phyloP scores from a whole-genome alignment of 192 early-diverging fungal genomes.

The Kickxella alabastrina region DNA sequence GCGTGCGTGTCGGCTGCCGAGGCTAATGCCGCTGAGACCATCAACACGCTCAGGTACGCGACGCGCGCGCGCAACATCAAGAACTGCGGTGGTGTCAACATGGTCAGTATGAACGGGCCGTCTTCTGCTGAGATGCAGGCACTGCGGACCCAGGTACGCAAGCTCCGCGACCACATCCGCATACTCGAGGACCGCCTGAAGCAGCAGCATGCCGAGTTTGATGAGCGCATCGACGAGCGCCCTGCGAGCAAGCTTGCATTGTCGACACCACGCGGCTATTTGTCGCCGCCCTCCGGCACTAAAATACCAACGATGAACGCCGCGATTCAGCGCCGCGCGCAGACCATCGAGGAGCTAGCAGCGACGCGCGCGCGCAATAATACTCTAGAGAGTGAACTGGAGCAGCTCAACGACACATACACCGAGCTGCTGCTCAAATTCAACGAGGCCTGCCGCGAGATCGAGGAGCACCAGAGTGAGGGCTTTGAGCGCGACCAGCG shows the following conservation, averaged over 20 bases:
- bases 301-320: slow-evolving; percentile 18
- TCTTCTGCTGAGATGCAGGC: slow-evolving; percentile 63
- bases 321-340: slow-evolving; percentile 31
- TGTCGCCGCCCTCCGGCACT: slow-evolving; percentile 7
- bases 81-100: slow-evolving; percentile 78
- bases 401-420: slow-evolving; percentile 54
- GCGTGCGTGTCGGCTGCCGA: slow-evolving; percentile 91
- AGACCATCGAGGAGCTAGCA: slow-evolving; percentile 15
- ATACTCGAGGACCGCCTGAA: slow-evolving; percentile 24
- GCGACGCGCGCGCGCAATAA: slow-evolving; percentile 31
- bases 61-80: slow-evolving; percentile 94
- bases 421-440: slow-evolving; percentile 55
- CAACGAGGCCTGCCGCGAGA: slow-evolving; percentile 51
- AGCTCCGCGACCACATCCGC: slow-evolving; percentile 59
- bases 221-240: not conserved
- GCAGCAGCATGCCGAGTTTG: slow-evolving; percentile 1
- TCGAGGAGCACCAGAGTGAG: slow-evolving; percentile 52
- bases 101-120: slow-evolving; percentile 54
- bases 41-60: slow-evolving; percentile 96
- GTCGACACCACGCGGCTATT: not conserved
- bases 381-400: slow-evolving; percentile 52
- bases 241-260: not conserved
- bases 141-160: slow-evolving; percentile 60
- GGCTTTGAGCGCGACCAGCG: slow-evolving; percentile 49
- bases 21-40: slow-evolving; percentile 78